phyloP scores from a whole-genome alignment of 768 basidiomycete species.

The Naganishia kalamii region DNA sequence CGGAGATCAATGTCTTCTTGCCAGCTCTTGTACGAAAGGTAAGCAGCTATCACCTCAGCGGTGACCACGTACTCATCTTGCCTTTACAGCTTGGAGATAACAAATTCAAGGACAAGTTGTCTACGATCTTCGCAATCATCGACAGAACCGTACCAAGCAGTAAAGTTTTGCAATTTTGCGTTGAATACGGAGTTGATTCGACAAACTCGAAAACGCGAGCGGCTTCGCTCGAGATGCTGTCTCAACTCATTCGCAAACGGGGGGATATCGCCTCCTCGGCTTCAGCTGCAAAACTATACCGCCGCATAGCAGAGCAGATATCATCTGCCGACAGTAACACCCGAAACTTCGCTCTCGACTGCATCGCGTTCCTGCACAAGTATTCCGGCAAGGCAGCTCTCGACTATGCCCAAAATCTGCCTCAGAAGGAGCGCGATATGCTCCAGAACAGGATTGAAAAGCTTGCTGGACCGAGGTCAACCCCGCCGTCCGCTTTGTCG shows the following conservation, averaged over 20 bases:
- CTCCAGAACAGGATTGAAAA: conserved; percentile 25
- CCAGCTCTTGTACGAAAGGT: conserved; percentile 88
- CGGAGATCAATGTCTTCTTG: conserved; percentile 79
- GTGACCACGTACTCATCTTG: not conserved
- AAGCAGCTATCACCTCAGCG: conserved; percentile 18
- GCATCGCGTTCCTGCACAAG: conserved; percentile 42
- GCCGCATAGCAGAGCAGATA: conserved; percentile 23
- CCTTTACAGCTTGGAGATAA: conserved; percentile 72
- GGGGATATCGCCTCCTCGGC: conserved; percentile 48
- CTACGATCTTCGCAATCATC: conserved; percentile 70
- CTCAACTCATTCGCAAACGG: conserved; percentile 66
- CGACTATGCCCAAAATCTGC: not conserved
- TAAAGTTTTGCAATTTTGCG: conserved; percentile 75
- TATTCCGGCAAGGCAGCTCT: conserved; percentile 36
- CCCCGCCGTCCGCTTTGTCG: not conserved
- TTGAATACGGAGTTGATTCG: conserved; percentile 80
- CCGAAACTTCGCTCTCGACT: conserved; percentile 37
- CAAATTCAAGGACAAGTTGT: conserved; percentile 57
- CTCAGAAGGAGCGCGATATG: conserved; percentile 23
- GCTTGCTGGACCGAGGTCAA: not conserved
- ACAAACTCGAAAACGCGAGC: conserved; percentile 89
- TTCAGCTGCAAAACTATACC: conserved; percentile 28
- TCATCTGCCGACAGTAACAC: conserved; percentile 39
- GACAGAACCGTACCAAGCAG: conserved; percentile 90
- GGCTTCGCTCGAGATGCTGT: conserved; percentile 76